Evolutionary conservation across 768 basidiomycete genomes (phyloP).

Genomic region (Cystofilobasidium ferigula): DNA sequence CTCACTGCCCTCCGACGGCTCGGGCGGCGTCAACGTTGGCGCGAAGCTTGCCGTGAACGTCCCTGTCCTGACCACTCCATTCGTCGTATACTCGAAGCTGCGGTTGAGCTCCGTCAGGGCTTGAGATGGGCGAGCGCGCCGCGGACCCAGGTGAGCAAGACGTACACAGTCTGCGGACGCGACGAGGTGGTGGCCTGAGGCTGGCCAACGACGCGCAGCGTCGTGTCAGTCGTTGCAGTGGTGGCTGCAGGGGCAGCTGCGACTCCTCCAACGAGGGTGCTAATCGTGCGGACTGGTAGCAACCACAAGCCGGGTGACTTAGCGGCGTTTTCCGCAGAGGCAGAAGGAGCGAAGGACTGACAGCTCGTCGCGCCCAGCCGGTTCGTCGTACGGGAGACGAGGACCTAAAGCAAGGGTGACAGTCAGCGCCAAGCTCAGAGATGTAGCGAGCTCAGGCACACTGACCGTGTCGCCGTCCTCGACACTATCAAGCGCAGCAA

Average conservation of each 20-base stretch:
- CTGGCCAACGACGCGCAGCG: conserved; percentile 1
- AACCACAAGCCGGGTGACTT: neutral
- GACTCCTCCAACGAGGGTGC: neutral
- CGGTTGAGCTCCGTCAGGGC: neutral
- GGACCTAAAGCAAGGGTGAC: neutral
- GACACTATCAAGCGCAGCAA: neutral
- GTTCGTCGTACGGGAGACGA: conserved; percentile 6
- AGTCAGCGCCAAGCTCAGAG: neutral
- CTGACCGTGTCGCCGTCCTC: neutral
- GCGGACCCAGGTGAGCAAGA: neutral
- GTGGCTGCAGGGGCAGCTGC: neutral
- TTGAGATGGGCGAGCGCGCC: too few relatives aligned
- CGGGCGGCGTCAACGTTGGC: neutral
- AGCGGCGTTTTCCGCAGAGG: neutral
- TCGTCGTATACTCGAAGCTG: conserved; percentile 13
- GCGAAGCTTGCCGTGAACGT: conserved; percentile 24
- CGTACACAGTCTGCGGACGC: neutral
- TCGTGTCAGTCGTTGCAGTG: neutral
- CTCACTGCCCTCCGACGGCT: conserved; percentile 6
- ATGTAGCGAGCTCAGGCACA: neutral
- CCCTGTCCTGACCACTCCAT: conserved; percentile 6
- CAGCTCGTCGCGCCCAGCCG: neutral
- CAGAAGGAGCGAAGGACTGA: neutral
- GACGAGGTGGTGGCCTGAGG: neutral
- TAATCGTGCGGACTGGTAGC: neutral